Conservation (phyloP, 257 asterid species). For the Perilla frutescens region DNA sequence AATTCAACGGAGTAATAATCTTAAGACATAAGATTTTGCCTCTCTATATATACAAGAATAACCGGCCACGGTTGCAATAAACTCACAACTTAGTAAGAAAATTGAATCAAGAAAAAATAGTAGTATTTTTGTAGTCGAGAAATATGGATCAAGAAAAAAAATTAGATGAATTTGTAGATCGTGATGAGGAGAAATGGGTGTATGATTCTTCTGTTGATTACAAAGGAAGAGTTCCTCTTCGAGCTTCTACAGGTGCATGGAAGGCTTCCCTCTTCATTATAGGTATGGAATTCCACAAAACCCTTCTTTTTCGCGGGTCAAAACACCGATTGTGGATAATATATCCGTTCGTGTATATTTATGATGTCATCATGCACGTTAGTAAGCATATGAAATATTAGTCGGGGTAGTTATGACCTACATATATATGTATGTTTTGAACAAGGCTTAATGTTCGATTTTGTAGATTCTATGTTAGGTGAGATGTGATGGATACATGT, state of each 20-base stretch:
- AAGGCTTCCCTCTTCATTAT: constrained; percentile 79
- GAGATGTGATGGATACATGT: too few relatives aligned
- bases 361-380: too few relatives aligned
- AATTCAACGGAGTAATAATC: constrained; percentile 21
- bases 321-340: too few relatives aligned
- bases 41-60: constrained; percentile 47
- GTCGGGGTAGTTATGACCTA: too few relatives aligned
- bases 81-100: constrained; percentile 2
- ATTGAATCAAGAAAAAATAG: not conserved
- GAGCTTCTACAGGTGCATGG: constrained; percentile 89
- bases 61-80: constrained; percentile 31
- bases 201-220: constrained; percentile 76
- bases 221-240: constrained; percentile 70
- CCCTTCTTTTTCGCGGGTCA: too few relatives aligned
- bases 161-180: not conserved
- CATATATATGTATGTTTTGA: too few relatives aligned
- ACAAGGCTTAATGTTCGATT: too few relatives aligned
- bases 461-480: too few relatives aligned
- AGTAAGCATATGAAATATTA: too few relatives aligned
- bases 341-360: not conserved
- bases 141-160: constrained; percentile 37
- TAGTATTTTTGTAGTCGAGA: not conserved
- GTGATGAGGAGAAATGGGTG: constrained; percentile 72
- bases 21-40: not conserved
- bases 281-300: constrained; percentile 43